Evolutionary conservation across 805 yeast species (phyloP), one percentile per base, ranked within the genome.

Genomic region (Ogataea pini): DNA sequence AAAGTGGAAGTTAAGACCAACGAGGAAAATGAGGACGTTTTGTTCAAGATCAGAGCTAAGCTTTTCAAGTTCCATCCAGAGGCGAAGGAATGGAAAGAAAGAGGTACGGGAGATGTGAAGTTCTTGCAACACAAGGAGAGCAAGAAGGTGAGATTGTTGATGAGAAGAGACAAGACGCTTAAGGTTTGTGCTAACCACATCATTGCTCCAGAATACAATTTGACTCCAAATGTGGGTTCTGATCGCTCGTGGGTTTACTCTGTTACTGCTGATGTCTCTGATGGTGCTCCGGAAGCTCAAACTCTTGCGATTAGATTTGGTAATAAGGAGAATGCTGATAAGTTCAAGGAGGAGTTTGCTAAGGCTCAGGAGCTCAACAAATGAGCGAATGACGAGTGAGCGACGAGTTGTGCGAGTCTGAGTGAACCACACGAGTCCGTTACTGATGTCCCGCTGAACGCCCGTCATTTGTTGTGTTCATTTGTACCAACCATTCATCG

Each of bases 131-230:
- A 92, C 76, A 90, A 89, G 71, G 73, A 73, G 53, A 75, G 89
- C 50, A 79, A 80, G 50, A 91, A 89, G 75, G 89, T 88, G 56
- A 86, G 99, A 76, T 72, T 94, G 58, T 77, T 94, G 67, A 94
- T 94, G 99, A 89, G 99, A 82, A 89, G 99, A 77, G 99, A 94
- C 76, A 92, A 92, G 79, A 94, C 98, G 47, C 80, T 94, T 68
- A 94, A 94, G 79, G 86, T 94, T 65, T 94, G 99, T 72, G 99
- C 99, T 61, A 94, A 94, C 77, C 99, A 94, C 73, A 82, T 82
- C 72, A 82, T 89, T 68, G 72, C 87, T 39, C 83, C 92, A 53
- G 96, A 86, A 59, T 89, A 86, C 72, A 80, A 72, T 58, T 81
- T 94, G 69, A 87, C 82, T 67, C 89, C 97, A 62, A 94, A 94